Evolutionary conservation across 352 stramenopile species (phyloP).

Genomic region (Phytopythium montanum): DNA sequence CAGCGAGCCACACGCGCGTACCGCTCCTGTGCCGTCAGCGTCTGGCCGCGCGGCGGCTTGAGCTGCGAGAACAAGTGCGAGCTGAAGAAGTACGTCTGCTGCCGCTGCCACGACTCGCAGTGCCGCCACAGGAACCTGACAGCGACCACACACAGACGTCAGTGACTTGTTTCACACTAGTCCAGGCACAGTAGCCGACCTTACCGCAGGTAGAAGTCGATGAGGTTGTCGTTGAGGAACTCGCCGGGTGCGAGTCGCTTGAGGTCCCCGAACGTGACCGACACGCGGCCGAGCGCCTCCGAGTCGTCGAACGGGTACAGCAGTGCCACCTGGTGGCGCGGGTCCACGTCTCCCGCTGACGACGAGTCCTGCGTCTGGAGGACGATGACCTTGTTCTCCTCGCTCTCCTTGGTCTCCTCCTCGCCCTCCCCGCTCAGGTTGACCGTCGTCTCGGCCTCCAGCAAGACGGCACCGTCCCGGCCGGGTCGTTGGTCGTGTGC

Average conservation of each 20-base stretch:
- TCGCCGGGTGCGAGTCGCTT: conserved; percentile 85
- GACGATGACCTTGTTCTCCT: not conserved
- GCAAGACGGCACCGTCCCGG: not conserved
- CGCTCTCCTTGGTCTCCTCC: not conserved
- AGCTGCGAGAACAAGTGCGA: conserved; percentile 96
- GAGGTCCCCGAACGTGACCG: conserved; percentile 84
- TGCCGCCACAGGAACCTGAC: conserved; percentile 74
- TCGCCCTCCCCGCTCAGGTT: conserved; percentile 4
- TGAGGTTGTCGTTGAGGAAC: conserved; percentile 93
- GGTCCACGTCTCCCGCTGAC: conserved; percentile 8
- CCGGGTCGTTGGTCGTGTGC: not conserved
- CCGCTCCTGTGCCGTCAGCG: conserved; percentile 35
- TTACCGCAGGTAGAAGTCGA: conserved; percentile 92
- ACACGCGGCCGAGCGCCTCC: conserved; percentile 45
- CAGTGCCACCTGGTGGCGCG: conserved; percentile 40
- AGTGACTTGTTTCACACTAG: not conserved
- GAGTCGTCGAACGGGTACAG: conserved; percentile 64
- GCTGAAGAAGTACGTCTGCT: conserved; percentile 91
- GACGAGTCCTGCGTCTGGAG: conserved; percentile 6
- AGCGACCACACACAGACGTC: not conserved
- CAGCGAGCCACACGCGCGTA: conserved; percentile 64
- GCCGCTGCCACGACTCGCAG: conserved; percentile 48
- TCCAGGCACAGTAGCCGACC: too few species aligned
- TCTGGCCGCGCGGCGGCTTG: conserved; percentile 36
- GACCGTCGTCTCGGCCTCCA: not conserved